Evolutionary conservation across 805 yeast species (phyloP), one percentile per base, ranked within the genome.

Genomic region (Pichia pseudocactophila): DNA sequence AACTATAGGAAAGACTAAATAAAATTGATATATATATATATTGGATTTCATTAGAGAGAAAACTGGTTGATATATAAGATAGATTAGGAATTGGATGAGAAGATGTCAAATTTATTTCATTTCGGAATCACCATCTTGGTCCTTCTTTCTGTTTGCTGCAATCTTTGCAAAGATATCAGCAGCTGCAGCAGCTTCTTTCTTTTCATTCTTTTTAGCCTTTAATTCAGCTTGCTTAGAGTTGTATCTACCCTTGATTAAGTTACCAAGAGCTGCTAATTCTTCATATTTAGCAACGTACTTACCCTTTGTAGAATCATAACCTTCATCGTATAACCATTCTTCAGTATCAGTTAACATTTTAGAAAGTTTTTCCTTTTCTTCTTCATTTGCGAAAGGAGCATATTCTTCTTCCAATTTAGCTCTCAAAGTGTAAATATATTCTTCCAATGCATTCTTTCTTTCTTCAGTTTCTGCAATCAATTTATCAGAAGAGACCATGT

Each of bases 381-480:
- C 87, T 47, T 82, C 94, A 53, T 83, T 74, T 45, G 97, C 96
- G 63, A 89, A 92, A 56, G 73, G 80, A 53, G 84, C 75, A 64
- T 90, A 90, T 57, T 80, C 80, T 44, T 88, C 98, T 47, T 89
- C 97, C 60, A 92, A 74, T 73, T 92, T 92, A 64, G 95, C 95
- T 72, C 98, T 84, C 68, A 90, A 79, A 58, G 87, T 95, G 71
- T 92, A 92, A 60, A 92, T 92, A 76, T 92, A 92, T 75, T 92
- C 99, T 75, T 92, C 98, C 49, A 92, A 75, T 52, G 96, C 92
- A 66, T 92, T 92, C 82, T 92, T 92, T 69, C 88, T 87, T 71
- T 92, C 97, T 74, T 92, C 97, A 53, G 97, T 92, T 71, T 92
- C 97, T 53, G 94, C 94, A 52, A 92, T 97, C 57, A 90, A 80